These are phyloP conservation scores for Spergularia marina DNA, from an alignment of 148 eudicot genomes.

Conservation along the genomic window DNA sequence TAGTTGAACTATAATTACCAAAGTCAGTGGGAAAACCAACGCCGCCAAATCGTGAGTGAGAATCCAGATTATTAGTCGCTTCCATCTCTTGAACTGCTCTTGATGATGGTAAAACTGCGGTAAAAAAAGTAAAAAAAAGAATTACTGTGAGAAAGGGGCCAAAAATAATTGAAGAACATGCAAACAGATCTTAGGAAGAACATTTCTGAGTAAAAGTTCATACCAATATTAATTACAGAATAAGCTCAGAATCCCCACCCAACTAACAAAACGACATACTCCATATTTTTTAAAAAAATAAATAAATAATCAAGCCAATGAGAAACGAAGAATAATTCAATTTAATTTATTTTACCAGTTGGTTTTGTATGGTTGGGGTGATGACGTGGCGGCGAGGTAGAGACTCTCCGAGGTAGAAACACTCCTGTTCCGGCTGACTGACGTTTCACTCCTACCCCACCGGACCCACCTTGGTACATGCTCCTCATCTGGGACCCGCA, in stretches of 20 bases:
- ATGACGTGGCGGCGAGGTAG: slow-evolving; percentile 2
- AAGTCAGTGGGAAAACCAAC: slow-evolving; percentile 22
- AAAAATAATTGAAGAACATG: not conserved
- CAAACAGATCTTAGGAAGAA: slow-evolving; percentile 16
- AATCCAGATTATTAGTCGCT: slow-evolving; percentile 19
- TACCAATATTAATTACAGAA: not conserved
- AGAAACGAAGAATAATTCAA: not conserved
- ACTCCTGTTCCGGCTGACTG: slow-evolving; percentile 79
- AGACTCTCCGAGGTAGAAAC: slow-evolving; percentile 57
- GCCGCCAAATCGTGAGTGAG: slow-evolving; percentile 24
- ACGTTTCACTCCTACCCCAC: slow-evolving; percentile 27
- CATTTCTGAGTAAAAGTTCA: too few species aligned
- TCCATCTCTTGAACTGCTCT: slow-evolving; percentile 39
- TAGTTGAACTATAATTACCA: slow-evolving; percentile 24
- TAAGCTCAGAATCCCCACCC: not conserved
- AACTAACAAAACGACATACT: not conserved
- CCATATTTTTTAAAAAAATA: not conserved
- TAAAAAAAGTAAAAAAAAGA: not conserved
- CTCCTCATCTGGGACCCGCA: slow-evolving; percentile 24
- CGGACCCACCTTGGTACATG: slow-evolving; percentile 27
- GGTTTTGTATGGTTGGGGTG: slow-evolving; percentile 36
- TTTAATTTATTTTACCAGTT: too few species aligned
- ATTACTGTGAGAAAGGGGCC: not conserved
- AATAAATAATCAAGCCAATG: not conserved
- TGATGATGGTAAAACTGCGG: slow-evolving; percentile 38